These are phyloP conservation scores for Pezicula carpinea DNA, from an alignment of 2,329 filamentous ascomycete species.

Conservation along the genomic window DNA sequence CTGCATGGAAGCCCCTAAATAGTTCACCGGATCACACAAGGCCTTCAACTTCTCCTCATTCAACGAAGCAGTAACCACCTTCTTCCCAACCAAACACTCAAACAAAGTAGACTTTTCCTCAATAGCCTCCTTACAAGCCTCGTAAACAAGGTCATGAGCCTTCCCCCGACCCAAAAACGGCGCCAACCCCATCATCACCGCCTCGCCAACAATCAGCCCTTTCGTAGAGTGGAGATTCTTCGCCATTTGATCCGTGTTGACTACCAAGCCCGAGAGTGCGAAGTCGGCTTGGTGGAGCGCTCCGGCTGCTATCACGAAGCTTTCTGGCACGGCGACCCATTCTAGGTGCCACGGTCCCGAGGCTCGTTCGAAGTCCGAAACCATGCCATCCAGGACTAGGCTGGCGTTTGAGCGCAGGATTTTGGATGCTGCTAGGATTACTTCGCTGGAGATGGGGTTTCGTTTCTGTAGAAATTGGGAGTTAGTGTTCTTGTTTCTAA, in stretches of 20 bases:
- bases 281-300: slow-evolving; percentile 50
- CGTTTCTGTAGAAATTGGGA: slow-evolving; percentile 37
- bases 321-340: slow-evolving; percentile 50
- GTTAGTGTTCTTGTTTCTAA: too few species aligned
- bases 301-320: slow-evolving; percentile 48
- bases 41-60: slow-evolving; percentile 43
- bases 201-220: slow-evolving; percentile 52
- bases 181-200: slow-evolving; percentile 58
- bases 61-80: slow-evolving; percentile 38
- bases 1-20: slow-evolving; percentile 27
- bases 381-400: slow-evolving; percentile 50
- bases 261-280: slow-evolving; percentile 45
- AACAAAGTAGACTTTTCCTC: slow-evolving; percentile 38
- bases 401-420: slow-evolving; percentile 46
- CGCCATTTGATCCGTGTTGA: slow-evolving; percentile 44
- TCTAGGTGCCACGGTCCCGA: slow-evolving; percentile 56
- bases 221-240: slow-evolving; percentile 45
- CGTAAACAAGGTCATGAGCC: slow-evolving; percentile 52
- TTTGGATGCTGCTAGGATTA: slow-evolving; percentile 50
- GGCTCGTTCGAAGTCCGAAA: slow-evolving; percentile 52
- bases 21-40: slow-evolving; percentile 50
- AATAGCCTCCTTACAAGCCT: slow-evolving; percentile 45
- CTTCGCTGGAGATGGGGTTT: slow-evolving; percentile 53
- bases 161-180: slow-evolving; percentile 44
- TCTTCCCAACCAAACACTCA: slow-evolving; percentile 35